These are phyloP conservation scores for Cetradonia linearis DNA, from an alignment of 495 filamentous ascomycete genomes.

Conservation along the genomic window DNA sequence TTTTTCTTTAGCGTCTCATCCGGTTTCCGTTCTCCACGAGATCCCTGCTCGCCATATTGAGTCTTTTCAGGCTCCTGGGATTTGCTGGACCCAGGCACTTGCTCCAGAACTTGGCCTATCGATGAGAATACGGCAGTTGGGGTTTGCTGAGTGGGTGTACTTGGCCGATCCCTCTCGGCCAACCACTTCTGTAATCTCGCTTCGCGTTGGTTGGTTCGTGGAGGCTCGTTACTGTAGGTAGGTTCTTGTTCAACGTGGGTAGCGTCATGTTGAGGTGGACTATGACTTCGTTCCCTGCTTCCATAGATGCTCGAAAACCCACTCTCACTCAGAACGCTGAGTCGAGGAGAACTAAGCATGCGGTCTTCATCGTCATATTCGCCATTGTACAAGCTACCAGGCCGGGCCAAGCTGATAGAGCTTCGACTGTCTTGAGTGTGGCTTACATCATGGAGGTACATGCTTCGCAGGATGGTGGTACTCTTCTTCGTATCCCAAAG, in stretches of 20 bases:
- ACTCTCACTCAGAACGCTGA: constrained; percentile 72
- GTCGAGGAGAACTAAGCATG: constrained; percentile 47
- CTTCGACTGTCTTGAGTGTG: constrained; percentile 28
- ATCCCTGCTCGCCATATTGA: background rate
- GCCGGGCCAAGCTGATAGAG: constrained; percentile 19
- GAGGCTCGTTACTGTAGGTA: background rate
- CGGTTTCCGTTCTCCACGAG: constrained; percentile 7
- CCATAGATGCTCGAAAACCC: constrained; percentile 62
- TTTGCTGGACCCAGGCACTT: constrained; percentile 1
- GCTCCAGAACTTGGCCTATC: constrained; percentile 17
- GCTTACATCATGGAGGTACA: constrained; percentile 44
- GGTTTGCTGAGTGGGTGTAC: constrained; percentile 7
- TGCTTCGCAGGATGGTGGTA: constrained; percentile 54
- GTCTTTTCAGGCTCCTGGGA: background rate
- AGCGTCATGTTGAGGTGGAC: background rate
- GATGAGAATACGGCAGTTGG: constrained; percentile 16
- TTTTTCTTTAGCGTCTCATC: constrained; percentile 12
- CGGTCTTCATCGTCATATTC: constrained; percentile 33
- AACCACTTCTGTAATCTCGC: constrained; percentile 20
- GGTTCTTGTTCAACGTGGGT: background rate
- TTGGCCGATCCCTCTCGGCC: constrained; percentile 13
- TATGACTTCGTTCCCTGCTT: constrained; percentile 11
- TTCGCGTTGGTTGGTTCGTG: constrained; percentile 15
- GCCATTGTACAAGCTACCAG: constrained; percentile 24
- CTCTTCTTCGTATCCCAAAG: constrained; percentile 50